A percentile compares a stretch with the other conserved stretches of the same genome.
Evolutionary conservation across 495 filamentous ascomycete genomes (phyloP).

Genomic region (Patellaria atrata): DNA sequence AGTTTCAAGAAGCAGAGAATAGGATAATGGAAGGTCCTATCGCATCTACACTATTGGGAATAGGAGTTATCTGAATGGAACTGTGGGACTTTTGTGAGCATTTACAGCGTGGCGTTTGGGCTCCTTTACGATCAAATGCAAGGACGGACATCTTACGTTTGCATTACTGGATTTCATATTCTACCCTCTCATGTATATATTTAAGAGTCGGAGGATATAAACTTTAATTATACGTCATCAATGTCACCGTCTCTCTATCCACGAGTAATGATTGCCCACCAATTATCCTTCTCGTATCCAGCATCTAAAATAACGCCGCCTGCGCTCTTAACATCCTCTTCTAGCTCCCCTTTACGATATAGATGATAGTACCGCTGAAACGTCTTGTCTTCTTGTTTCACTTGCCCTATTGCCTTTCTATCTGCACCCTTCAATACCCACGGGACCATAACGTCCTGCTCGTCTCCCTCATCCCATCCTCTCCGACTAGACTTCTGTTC

Average conservation of each 20-base stretch:
- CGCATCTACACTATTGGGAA: too few relatives aligned
- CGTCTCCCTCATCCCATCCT: slow-evolving; percentile 77
- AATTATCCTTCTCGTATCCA: slow-evolving; percentile 96
- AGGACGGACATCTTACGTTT: too few relatives aligned
- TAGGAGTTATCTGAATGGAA: too few relatives aligned
- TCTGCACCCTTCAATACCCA: slow-evolving; percentile 60
- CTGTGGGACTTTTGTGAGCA: too few relatives aligned
- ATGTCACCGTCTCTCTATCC: background rate
- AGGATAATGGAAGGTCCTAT: too few relatives aligned
- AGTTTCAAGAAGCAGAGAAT: too few relatives aligned
- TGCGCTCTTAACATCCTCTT: slow-evolving; percentile 59
- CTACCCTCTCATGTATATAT: too few relatives aligned
- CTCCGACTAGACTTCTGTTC: slow-evolving; percentile 81
- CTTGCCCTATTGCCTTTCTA: slow-evolving; percentile 14
- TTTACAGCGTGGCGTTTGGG: too few relatives aligned
- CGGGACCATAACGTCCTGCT: slow-evolving; percentile 90
- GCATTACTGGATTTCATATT: too few relatives aligned
- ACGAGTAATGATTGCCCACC: slow-evolving; percentile 62
- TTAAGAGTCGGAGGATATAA: too few relatives aligned
- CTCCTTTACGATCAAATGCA: too few relatives aligned
- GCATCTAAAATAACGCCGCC: slow-evolving; percentile 63
- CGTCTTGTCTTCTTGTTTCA: slow-evolving; percentile 30
- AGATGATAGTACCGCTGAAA: slow-evolving; percentile 94
- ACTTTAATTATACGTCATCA: background rate
- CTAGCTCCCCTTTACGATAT: slow-evolving; percentile 74